Evolutionary conservation across 441 rosid genomes (phyloP), one percentile per base, ranked within the genome.

Genomic region (Adansonia rubrostipa): DNA sequence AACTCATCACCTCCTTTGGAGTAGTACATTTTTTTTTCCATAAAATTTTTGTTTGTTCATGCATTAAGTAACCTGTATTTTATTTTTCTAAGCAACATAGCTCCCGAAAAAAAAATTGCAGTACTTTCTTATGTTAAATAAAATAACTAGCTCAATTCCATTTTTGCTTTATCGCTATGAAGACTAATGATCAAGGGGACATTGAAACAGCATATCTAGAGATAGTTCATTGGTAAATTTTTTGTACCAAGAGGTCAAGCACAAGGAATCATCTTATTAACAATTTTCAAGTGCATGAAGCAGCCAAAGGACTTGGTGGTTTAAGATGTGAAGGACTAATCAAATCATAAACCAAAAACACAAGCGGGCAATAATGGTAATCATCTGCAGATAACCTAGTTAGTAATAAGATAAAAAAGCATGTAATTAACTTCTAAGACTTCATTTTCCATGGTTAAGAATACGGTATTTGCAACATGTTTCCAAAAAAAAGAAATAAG

Each of bases 221-320:
- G 33, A 63, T 53, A 15, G 19, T 14, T 79, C 61, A 57, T 22
- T 10, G 66, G 19, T 47, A 20, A 48, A 40, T 0, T 70, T 69
- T 28, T 48, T 3, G 1, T 3, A 14, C 11, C 61, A 14, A 51
- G 13, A 60, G 9, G 9, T 75, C 75, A 69, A 60, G 14, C 10
- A 9, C 53, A 14, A 61, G 60, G 19, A 67, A 57, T 74, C 40
- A 17, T 19, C 47, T 48, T 19, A 19, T 57, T 24, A 24, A 17
- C 60, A 68, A 19, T 45, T 69, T 48, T 69, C 42, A 69, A 69
- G 42, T 22, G 56, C 56, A 56, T 47, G 9, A 69, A 11, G 57
- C 1, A 47, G 73, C 10, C 13, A 47, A 69, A 48, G 13, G 11
- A 13, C 57, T n/a, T 48, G 42, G 73, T 13, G 19, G 57, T 22